Evolutionary conservation across 163 green algal species (phyloP).

Genomic region (Coccomyxa subellipsoidea): DNA sequence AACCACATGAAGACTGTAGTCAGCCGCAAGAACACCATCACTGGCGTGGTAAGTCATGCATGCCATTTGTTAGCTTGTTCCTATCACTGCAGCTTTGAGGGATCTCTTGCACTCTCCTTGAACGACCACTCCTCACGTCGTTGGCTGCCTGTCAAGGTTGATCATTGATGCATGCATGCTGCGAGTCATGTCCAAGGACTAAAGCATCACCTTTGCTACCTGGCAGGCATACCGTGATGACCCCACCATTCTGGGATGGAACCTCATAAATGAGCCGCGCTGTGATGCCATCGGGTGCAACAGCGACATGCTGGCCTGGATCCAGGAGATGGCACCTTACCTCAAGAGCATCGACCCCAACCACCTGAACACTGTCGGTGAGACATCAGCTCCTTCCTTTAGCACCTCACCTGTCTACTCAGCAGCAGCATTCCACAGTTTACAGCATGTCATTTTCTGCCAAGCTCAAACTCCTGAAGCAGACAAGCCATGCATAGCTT

Average conservation of each 20-base stretch:
- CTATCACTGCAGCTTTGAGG: too few species aligned
- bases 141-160: too few species aligned
- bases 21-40: slow-evolving; percentile 29
- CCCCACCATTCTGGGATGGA: slow-evolving; percentile 71
- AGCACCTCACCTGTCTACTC: not conserved
- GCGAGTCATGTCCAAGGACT: too few species aligned
- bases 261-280: slow-evolving; percentile 72
- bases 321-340: slow-evolving; percentile 45
- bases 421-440: not conserved
- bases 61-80: not conserved
- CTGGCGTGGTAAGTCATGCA: slow-evolving; percentile 3
- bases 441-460: not conserved
- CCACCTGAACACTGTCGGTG: slow-evolving; percentile 54
- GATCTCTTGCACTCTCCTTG: too few species aligned
- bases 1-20: slow-evolving; percentile 21
- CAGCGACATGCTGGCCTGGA: slow-evolving; percentile 36
- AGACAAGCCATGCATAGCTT: too few species aligned
- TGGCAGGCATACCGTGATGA: slow-evolving; percentile 56
- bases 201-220: too few species aligned
- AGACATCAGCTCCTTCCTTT: not conserved
- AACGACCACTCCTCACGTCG: too few species aligned
- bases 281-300: slow-evolving; percentile 46
- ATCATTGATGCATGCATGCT: too few species aligned
- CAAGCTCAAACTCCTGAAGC: too few species aligned
- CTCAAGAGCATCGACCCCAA: slow-evolving; percentile 53